A percentile compares a stretch with the other conserved stretches of the same genome.
phyloP scores from a whole-genome alignment of 768 basidiomycete species.

The Leccinum olivaceopallidum region DNA sequence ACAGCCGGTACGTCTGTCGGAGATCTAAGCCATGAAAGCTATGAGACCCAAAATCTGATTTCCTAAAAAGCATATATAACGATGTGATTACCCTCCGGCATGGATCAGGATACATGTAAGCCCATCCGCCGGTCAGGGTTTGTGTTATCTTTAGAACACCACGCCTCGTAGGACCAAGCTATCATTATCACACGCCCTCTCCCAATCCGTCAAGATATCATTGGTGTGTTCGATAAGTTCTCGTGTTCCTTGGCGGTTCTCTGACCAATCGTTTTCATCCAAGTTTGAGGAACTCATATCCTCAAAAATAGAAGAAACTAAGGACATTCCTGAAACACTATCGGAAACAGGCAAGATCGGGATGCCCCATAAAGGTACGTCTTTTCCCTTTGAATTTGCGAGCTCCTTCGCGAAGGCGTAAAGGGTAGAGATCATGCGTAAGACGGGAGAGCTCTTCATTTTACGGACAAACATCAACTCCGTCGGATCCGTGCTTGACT shows the following conservation, averaged over 20 bases:
- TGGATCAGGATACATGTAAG: constrained; percentile 94
- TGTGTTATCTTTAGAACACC: constrained; percentile 12
- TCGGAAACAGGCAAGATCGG: constrained; percentile 95
- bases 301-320: constrained; percentile 92
- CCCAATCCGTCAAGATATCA: constrained; percentile 97
- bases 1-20: constrained; percentile 68
- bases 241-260: constrained; percentile 1
- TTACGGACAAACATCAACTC: constrained; percentile 93
- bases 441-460: constrained; percentile 93
- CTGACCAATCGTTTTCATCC: neutral
- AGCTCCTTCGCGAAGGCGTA: constrained; percentile 16
- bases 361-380: constrained; percentile 76
- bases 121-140: constrained; percentile 16
- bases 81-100: constrained; percentile 95
- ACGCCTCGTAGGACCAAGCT: constrained; percentile 78
- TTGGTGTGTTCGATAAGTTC: constrained; percentile 47
- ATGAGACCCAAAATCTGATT: constrained; percentile 25
- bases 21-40: constrained; percentile 23
- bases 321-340: constrained; percentile 91
- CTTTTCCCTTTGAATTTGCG: constrained; percentile 1
- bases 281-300: constrained; percentile 96
- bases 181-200: constrained; percentile 90
- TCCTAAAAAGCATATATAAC: constrained; percentile 77
- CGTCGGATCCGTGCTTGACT: constrained; percentile 95
- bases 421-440: constrained; percentile 87